Evolutionary conservation across 768 basidiomycete species (phyloP), one percentile per base, ranked within the genome.

Genomic region (Auricularia sp.): DNA sequence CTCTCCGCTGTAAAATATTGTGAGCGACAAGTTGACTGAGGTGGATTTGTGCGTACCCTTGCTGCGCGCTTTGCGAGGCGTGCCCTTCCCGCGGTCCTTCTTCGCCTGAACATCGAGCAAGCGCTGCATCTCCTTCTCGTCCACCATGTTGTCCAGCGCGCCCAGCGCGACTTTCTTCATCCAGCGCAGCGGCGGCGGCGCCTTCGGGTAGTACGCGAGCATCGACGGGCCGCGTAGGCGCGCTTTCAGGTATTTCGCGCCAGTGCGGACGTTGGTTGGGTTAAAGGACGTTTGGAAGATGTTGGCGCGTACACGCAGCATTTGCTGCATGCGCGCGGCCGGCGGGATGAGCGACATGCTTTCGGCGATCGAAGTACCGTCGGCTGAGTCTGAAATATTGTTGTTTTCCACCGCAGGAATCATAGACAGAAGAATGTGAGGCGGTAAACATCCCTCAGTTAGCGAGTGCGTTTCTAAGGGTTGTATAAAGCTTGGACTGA

Each of bases 231-330:
- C 96, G 0, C 87, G 84, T 42, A 98, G 83, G 18, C 88, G 81
- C 14, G 83, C 80, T 21, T 88, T 86, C 58, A 98, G 85, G 77
- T 96, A 93, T 77, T 98, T 98, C 34, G 93, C 88, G 18, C 96
- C 96, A 0, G 90, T 94, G 18, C 95, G 87, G 14, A 84, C 72
- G 34, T 83, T 83, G 2, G 81, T 81, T 0, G 95, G 95, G 75
- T 98, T 98, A 77, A 90, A 93, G 3, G 88, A 79, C 8, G 92
- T 96, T 71, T 93, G 84, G 71, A 98, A 96, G 62, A 98, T 83
- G 51, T 79, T 72, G 72, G 85, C 87, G 54, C 87, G 87, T 4
- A 90, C 78, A 61, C 83, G 81, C 56, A 59, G 56, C 56, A 59
- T 59, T 35, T 59, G 56, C 14, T 59, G 23, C 34, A 59, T 59